These are phyloP conservation scores for Lenwebbia sp. DNA, from an alignment of 345 rosid species.

Conservation along the genomic window DNA sequence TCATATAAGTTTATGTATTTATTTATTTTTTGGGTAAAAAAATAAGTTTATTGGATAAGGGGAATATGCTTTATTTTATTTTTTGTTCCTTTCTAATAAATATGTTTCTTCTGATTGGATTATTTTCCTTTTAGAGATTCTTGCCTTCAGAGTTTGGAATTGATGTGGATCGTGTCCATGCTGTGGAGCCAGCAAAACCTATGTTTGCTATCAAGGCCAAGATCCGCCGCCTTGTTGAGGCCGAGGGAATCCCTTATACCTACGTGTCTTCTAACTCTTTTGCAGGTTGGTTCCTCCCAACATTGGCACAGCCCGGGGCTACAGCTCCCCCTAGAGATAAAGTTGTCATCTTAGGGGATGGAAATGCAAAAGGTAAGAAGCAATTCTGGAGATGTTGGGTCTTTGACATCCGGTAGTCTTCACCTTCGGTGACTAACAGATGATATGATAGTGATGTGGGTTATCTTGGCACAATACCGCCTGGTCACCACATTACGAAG, in stretches of 20 bases:
- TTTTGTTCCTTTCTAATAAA: neutral
- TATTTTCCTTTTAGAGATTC: neutral
- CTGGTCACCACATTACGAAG: neutral
- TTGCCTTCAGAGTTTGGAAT: conserved; percentile 4
- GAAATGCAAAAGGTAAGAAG: conserved; percentile 1
- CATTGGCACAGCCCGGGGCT: neutral
- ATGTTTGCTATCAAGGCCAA: neutral
- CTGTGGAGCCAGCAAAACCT: neutral
- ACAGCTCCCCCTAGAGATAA: neutral
- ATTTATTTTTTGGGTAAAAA: too few relatives aligned
- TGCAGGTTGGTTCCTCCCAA: conserved; percentile 1
- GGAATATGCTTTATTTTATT: neutral
- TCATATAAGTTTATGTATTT: too few relatives aligned
- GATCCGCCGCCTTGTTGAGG: neutral
- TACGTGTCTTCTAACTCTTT: neutral
- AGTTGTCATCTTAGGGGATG: conserved; percentile 3
- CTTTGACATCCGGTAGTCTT: neutral
- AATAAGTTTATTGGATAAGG: neutral
- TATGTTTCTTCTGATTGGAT: neutral
- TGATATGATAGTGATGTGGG: neutral
- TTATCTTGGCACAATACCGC: neutral
- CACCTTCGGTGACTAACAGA: neutral
- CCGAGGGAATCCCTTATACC: conserved; percentile 3
- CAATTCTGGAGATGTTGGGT: neutral
- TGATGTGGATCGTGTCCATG: conserved; percentile 1